A percentile compares a stretch with the other conserved stretches of the same genome.
phyloP scores from a whole-genome alignment of 257 asterid genomes.

The Solanum acaule region DNA sequence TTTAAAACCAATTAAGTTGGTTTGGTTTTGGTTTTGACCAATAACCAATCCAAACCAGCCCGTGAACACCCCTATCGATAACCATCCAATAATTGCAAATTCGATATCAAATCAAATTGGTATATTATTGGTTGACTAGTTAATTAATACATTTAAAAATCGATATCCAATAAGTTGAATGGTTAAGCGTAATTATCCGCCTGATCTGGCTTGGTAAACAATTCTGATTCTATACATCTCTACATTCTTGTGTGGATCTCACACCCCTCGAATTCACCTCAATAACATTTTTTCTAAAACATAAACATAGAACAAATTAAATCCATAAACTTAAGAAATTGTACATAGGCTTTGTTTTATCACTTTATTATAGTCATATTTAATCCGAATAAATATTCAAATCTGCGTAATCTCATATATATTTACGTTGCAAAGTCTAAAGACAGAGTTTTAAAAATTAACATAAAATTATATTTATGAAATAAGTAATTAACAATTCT shows the following conservation, averaged over 20 bases:
- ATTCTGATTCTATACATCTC: background rate
- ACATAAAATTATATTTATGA: too few relatives aligned
- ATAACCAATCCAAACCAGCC: too few relatives aligned
- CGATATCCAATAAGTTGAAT: background rate
- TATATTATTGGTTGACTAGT: too few relatives aligned
- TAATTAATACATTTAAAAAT: too few relatives aligned
- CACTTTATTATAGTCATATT: background rate
- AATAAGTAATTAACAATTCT: too few relatives aligned
- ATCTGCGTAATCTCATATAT: background rate
- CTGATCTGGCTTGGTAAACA: rapidly evolving
- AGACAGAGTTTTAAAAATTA: background rate
- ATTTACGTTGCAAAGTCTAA: background rate
- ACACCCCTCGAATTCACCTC: background rate
- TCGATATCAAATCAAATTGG: too few relatives aligned
- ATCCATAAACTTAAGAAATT: background rate
- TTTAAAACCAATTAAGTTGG: too few relatives aligned
- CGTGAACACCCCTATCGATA: too few relatives aligned
- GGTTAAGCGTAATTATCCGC: too few relatives aligned
- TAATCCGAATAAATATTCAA: background rate
- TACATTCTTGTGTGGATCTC: background rate
- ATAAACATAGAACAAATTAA: background rate
- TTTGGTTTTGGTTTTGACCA: too few relatives aligned
- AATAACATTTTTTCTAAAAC: background rate
- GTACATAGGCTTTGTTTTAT: background rate
- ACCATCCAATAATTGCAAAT: too few relatives aligned